phyloP scores from a whole-genome alignment of 495 filamentous ascomycete genomes.

The Daldinia grandis region DNA sequence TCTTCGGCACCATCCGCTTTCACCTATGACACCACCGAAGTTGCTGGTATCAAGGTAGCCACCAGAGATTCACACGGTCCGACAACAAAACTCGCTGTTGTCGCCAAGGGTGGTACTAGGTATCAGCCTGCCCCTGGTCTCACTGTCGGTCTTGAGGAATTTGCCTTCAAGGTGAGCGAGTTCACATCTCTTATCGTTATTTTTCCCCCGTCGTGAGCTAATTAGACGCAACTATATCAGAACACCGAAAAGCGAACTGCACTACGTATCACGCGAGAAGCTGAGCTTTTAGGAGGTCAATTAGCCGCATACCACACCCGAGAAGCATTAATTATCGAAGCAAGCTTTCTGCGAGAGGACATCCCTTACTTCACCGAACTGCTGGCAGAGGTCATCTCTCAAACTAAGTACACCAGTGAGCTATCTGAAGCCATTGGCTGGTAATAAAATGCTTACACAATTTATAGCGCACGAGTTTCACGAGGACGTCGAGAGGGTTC shows the following conservation, averaged over 20 bases:
- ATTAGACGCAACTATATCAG: conserved; percentile 62
- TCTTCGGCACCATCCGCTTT: conserved; percentile 71
- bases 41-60: conserved; percentile 87
- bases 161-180: conserved; percentile 91
- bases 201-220: conserved; percentile 54
- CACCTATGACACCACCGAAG: conserved; percentile 86
- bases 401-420: conserved; percentile 87
- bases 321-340: conserved; percentile 88
- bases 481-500: conserved; percentile 79
- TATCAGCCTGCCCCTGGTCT: conserved; percentile 90
- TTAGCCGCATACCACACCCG: conserved; percentile 85
- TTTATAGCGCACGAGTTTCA: conserved; percentile 80
- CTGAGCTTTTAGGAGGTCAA: conserved; percentile 90
- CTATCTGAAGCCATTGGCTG: conserved; percentile 39
- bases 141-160: conserved; percentile 87
- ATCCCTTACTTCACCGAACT: conserved; percentile 98
- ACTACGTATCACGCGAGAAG: conserved; percentile 90
- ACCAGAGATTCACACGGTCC: conserved; percentile 86
- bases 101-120: conserved; percentile 90
- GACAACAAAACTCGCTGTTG: conserved; percentile 87
- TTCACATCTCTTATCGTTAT: conserved; percentile 23
- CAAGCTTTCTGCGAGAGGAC: conserved; percentile 93
- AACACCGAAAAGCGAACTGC: conserved; percentile 85
- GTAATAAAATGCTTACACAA: conserved; percentile 29
- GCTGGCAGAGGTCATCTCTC: conserved; percentile 85